Conservation (phyloP, 805 yeast genomes). For the Wickerhamomyces silvicola region DNA sequence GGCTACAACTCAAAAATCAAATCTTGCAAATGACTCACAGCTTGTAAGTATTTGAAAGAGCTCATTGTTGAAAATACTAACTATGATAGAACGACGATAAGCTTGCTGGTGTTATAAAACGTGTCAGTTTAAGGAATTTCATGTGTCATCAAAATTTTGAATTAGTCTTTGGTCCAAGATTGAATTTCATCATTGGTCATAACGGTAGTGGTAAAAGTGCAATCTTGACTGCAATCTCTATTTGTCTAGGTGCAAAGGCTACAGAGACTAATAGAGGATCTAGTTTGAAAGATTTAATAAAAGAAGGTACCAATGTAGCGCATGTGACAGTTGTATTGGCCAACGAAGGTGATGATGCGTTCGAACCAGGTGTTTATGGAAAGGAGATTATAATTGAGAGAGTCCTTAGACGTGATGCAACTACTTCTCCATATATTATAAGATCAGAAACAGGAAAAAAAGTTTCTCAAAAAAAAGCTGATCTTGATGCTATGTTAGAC, state of each 20-base stretch:
- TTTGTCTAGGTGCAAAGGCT: conserved; percentile 87
- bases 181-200: conserved; percentile 83
- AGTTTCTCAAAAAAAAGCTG: conserved; percentile 55
- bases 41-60: background rate
- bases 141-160: conserved; percentile 88
- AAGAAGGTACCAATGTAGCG: conserved; percentile 69
- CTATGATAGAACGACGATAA: background rate
- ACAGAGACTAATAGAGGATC: conserved; percentile 80
- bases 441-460: conserved; percentile 44
- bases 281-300: conserved; percentile 61
- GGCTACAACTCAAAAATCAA: conserved; percentile 1
- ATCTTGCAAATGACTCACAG: background rate
- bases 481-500: conserved; percentile 61
- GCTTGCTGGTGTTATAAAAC: conserved; percentile 59
- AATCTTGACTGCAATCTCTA: conserved; percentile 76
- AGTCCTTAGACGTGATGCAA: conserved; percentile 46
- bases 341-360: conserved; percentile 64
- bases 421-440: conserved; percentile 45
- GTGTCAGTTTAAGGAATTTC: conserved; percentile 61
- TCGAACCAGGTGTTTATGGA: conserved; percentile 61
- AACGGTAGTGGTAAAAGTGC: conserved; percentile 94
- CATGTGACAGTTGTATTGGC: conserved; percentile 57
- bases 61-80: conserved; percentile 2
- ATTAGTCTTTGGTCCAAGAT: conserved; percentile 65
- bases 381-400: conserved; percentile 64